These are phyloP conservation scores for Lasiodiplodia hormozganensis DNA, from an alignment of 2,329 filamentous ascomycete genomes.

Conservation along the genomic window DNA sequence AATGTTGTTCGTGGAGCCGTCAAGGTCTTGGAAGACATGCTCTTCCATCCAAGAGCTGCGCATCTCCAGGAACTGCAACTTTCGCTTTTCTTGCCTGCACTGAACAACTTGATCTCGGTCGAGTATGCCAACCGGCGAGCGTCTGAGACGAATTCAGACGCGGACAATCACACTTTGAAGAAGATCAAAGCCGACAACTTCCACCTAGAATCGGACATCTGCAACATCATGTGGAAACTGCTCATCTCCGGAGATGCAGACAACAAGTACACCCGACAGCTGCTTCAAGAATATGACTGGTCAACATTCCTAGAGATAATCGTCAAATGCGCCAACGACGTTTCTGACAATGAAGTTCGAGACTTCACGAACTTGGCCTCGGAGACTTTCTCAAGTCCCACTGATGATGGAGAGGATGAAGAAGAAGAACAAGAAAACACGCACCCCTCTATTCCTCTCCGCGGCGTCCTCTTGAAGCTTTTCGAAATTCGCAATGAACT, in stretches of 20 bases:
- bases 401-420: slow-evolving; percentile 25
- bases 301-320: slow-evolving; percentile 23
- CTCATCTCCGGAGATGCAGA: slow-evolving; percentile 14
- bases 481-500: slow-evolving; percentile 40
- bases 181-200: slow-evolving; percentile 26
- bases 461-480: slow-evolving; percentile 38
- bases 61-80: slow-evolving; percentile 31
- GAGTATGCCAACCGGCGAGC: slow-evolving; percentile 16
- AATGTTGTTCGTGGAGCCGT: slow-evolving; percentile 64
- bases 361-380: slow-evolving; percentile 32
- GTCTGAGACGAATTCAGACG: slow-evolving; percentile 6
- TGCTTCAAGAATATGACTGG: slow-evolving; percentile 26
- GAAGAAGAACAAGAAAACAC: slow-evolving; percentile 28
- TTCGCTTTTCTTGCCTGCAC: slow-evolving; percentile 29
- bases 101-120: slow-evolving; percentile 22
- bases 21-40: slow-evolving; percentile 56
- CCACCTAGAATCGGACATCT: slow-evolving; percentile 26
- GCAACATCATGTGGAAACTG: slow-evolving; percentile 27
- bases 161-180: slow-evolving; percentile 1
- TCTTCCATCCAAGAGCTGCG: slow-evolving; percentile 28
- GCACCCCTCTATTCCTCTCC: slow-evolving; percentile 25
- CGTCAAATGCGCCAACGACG: slow-evolving; percentile 25
- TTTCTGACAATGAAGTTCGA: slow-evolving; percentile 22
- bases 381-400: slow-evolving; percentile 33
- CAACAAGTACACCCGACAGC: slow-evolving; percentile 25